Conservation (phyloP, 2,329 filamentous ascomycete species). For the Stachybotrys chlorohalonatus region DNA sequence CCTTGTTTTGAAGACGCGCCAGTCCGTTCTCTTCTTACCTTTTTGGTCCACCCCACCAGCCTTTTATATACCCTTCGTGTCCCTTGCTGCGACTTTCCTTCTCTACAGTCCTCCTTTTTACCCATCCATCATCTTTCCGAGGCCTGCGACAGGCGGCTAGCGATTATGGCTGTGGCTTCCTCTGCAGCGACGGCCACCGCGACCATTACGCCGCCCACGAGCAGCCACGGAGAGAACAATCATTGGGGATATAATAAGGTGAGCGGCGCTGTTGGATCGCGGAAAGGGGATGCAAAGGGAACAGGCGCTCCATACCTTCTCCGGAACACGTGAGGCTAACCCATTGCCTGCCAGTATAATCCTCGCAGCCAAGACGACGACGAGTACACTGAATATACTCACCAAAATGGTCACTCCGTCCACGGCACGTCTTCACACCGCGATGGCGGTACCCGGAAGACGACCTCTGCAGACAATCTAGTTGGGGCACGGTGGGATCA, state of each 20-base stretch:
- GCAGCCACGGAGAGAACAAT: constrained; percentile 36
- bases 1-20: not conserved
- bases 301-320: not conserved
- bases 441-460: constrained; percentile 21
- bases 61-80: not conserved
- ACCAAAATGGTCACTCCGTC: constrained; percentile 7
- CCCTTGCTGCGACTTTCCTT: not conserved
- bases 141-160: constrained; percentile 8
- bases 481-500: constrained; percentile 12
- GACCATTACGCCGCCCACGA: constrained; percentile 38
- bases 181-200: constrained; percentile 37
- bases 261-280: constrained; percentile 9
- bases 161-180: constrained; percentile 44
- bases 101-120: not conserved
- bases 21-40: not conserved
- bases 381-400: constrained; percentile 8
- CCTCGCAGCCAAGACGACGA: constrained; percentile 11
- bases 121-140: not conserved
- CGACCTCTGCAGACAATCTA: constrained; percentile 25
- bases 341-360: constrained; percentile 6
- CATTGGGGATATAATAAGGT: constrained; percentile 37
- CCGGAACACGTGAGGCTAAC: not conserved
- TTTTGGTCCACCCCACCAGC: not conserved
- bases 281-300: not conserved
- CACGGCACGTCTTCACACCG: constrained; percentile 16